phyloP scores from a whole-genome alignment of 306 rosid species.

The Cercis canadensis region DNA sequence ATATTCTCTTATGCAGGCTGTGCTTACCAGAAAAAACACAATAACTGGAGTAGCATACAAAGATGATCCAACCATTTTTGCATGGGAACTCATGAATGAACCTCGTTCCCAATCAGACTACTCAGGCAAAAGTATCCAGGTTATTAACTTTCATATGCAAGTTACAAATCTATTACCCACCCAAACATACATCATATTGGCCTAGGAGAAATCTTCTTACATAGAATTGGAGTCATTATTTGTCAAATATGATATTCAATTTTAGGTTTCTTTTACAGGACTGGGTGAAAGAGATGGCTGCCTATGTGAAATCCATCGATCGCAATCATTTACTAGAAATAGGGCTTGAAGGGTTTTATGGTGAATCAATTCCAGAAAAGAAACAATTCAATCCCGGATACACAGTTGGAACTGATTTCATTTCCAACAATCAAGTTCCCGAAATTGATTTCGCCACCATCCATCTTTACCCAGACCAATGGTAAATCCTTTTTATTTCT shows the following conservation, averaged over 20 bases:
- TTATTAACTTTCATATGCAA: not conserved
- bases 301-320: constrained; percentile 50
- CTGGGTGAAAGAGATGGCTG: constrained; percentile 54
- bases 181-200: not conserved
- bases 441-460: constrained; percentile 48
- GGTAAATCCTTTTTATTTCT: constrained; percentile 31
- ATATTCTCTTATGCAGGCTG: not conserved
- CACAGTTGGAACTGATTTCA: constrained; percentile 54
- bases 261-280: constrained; percentile 27
- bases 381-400: constrained; percentile 39
- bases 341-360: constrained; percentile 55
- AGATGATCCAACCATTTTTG: constrained; percentile 22
- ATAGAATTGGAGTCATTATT: too few species aligned
- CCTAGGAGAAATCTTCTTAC: not conserved
- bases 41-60: constrained; percentile 1
- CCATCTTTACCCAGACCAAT: constrained; percentile 51
- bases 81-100: constrained; percentile 32
- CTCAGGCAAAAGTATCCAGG: constrained; percentile 7
- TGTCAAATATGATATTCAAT: not conserved
- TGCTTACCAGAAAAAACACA: constrained; percentile 13
- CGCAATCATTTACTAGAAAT: constrained; percentile 45
- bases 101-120: constrained; percentile 15
- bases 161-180: not conserved
- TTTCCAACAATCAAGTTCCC: constrained; percentile 49
- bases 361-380: constrained; percentile 41